These are phyloP conservation scores for Umbilicus rupestris DNA, from an alignment of 164 flowering plant genomes.

Conservation along the genomic window DNA sequence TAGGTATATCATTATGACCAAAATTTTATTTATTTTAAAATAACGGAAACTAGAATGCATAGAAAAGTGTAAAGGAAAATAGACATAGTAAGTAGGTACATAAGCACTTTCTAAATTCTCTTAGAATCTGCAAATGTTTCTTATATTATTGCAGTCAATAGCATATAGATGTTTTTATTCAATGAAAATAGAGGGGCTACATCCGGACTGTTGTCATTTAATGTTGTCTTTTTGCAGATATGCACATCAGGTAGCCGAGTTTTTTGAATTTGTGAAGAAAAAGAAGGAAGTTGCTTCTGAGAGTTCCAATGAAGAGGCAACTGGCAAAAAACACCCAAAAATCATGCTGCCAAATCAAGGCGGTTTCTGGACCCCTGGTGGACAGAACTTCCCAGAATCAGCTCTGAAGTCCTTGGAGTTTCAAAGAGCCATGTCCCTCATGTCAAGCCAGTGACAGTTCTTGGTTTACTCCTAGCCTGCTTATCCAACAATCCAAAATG, in stretches of 20 bases:
- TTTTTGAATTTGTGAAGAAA: conserved; percentile 88
- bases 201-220: background rate
- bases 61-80: too few relatives aligned
- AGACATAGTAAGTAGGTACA: too few relatives aligned
- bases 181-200: too few relatives aligned
- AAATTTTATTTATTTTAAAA: too few relatives aligned
- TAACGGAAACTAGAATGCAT: too few relatives aligned
- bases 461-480: background rate
- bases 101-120: too few relatives aligned
- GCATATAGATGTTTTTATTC: too few relatives aligned
- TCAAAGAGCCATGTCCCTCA: conserved; percentile 57
- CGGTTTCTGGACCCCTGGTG: conserved; percentile 56
- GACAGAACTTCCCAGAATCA: conserved; percentile 45
- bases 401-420: conserved; percentile 56
- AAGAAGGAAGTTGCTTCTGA: conserved; percentile 40
- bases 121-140: too few relatives aligned
- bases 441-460: conserved; percentile 30
- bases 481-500: background rate
- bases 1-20: too few relatives aligned
- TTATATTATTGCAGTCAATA: too few relatives aligned
- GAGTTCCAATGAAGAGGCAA: conserved; percentile 16
- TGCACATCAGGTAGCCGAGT: conserved; percentile 92
- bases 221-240: conserved; percentile 39
- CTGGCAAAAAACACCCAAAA: conserved; percentile 21
- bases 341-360: conserved; percentile 47